A percentile compares a stretch with the other conserved stretches of the same genome.
Conservation (phyloP, 192 early-diverging fungal species). For the Allomyces arbusculus region DNA sequence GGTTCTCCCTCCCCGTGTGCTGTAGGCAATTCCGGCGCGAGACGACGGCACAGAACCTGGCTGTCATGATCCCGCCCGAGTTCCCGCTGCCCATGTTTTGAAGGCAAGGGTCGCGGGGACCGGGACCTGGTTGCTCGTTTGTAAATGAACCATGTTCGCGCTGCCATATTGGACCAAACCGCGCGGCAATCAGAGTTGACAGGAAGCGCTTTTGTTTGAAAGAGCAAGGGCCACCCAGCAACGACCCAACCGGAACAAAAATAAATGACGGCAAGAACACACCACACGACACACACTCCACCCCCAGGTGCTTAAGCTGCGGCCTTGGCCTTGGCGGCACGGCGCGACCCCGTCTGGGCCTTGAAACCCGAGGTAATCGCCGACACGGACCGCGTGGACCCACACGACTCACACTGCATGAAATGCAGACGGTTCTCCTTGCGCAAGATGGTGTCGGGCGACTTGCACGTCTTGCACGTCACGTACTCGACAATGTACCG, state of each 20-base stretch:
- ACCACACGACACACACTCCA: too few species aligned
- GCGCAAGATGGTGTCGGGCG: constrained; percentile 72
- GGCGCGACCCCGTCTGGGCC: constrained; percentile 35
- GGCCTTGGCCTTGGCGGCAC: neutral
- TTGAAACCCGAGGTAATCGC: constrained; percentile 96
- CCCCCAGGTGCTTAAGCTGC: neutral
- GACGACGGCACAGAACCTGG: constrained; percentile 17
- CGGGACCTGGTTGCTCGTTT: too few species aligned
- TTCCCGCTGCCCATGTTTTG: too few species aligned
- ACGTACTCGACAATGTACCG: constrained; percentile 97
- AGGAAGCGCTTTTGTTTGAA: too few species aligned
- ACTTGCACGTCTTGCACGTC: constrained; percentile 97
- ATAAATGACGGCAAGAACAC: too few species aligned
- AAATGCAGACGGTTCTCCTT: constrained; percentile 95
- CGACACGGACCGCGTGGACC: constrained; percentile 78
- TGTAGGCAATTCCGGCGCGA: constrained; percentile 17
- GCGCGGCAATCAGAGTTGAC: too few species aligned
- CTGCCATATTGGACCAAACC: too few species aligned
- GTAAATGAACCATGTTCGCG: too few species aligned
- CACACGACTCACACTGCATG: constrained; percentile 91
- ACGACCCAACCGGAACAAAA: too few species aligned
- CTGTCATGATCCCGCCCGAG: constrained; percentile 21
- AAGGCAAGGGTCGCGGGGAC: too few species aligned
- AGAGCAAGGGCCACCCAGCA: too few species aligned
- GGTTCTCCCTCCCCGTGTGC: constrained; percentile 22